A percentile compares a stretch with the other conserved stretches of the same genome.
Conservation (phyloP, 305 asterid genomes). For the Fraxinus velutina region DNA sequence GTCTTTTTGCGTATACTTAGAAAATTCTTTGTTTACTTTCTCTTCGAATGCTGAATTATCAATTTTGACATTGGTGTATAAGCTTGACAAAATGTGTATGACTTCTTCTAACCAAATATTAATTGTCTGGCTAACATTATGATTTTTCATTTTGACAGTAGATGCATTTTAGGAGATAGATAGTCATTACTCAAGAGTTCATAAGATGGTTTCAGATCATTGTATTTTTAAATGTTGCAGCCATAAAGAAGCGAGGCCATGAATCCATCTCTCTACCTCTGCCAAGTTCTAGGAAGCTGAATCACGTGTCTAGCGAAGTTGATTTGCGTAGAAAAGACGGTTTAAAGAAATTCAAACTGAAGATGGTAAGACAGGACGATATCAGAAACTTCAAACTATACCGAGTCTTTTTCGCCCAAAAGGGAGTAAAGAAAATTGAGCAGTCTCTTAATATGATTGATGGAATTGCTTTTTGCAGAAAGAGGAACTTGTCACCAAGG, state of each 20-base stretch:
- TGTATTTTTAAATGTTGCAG: slow-evolving; percentile 34
- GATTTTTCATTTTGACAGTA: background rate
- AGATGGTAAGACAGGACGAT: slow-evolving; percentile 42
- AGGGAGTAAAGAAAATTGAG: slow-evolving; percentile 12
- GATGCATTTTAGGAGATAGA: background rate
- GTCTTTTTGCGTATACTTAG: background rate
- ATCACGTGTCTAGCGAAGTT: slow-evolving; percentile 31
- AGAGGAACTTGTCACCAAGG: slow-evolving; percentile 49
- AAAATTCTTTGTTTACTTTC: background rate
- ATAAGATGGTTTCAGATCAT: slow-evolving; percentile 2
- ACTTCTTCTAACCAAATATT: background rate
- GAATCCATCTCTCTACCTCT: slow-evolving; percentile 35
- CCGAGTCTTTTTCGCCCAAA: background rate
- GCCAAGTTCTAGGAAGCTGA: slow-evolving; percentile 36
- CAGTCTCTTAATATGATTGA: slow-evolving; percentile 4
- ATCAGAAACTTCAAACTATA: slow-evolving; percentile 11
- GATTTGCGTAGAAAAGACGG: slow-evolving; percentile 30
- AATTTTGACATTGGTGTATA: background rate
- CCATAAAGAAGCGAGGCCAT: slow-evolving; percentile 53
- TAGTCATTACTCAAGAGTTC: slow-evolving; percentile 2
- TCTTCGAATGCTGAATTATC: background rate
- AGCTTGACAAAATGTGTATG: background rate
- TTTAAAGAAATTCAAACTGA: slow-evolving; percentile 47
- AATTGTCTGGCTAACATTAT: background rate
- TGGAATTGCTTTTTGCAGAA: slow-evolving; percentile 32